A percentile compares a stretch with the other conserved stretches of the same genome.
These are phyloP conservation scores for Tolypocladium album DNA, from an alignment of 2,329 filamentous ascomycete species.

Conservation along the genomic window DNA sequence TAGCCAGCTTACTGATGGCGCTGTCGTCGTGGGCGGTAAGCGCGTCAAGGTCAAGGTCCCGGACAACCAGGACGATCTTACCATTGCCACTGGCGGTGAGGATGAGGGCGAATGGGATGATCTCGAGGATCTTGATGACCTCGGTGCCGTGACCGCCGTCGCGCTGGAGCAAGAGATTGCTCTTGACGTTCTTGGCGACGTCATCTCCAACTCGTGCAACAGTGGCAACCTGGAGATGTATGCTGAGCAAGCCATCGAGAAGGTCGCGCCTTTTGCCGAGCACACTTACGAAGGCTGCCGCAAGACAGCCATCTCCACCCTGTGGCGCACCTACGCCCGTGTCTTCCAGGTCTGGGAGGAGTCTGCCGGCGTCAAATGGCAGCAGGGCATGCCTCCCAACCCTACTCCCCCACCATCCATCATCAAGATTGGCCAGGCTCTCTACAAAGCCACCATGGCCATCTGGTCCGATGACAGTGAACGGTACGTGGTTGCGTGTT, in stretches of 20 bases:
- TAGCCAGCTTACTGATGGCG: slow-evolving; percentile 58
- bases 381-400: slow-evolving; percentile 75
- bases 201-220: slow-evolving; percentile 76
- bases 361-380: slow-evolving; percentile 66
- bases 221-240: slow-evolving; percentile 65
- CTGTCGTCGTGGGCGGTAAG: slow-evolving; percentile 70
- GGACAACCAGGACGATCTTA: slow-evolving; percentile 44
- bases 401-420: slow-evolving; percentile 70
- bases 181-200: slow-evolving; percentile 85
- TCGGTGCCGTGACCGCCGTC: slow-evolving; percentile 76
- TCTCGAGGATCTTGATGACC: slow-evolving; percentile 71
- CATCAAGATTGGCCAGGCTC: slow-evolving; percentile 73
- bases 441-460: slow-evolving; percentile 73
- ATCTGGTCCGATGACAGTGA: slow-evolving; percentile 88
- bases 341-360: slow-evolving; percentile 84
- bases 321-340: slow-evolving; percentile 89
- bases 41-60: slow-evolving; percentile 66
- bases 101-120: slow-evolving; percentile 42
- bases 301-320: slow-evolving; percentile 80
- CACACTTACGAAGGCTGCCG: slow-evolving; percentile 90
- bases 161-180: slow-evolving; percentile 97
- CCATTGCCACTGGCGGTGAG: slow-evolving; percentile 44
- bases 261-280: slow-evolving; percentile 69
- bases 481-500: slow-evolving; percentile 66
- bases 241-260: slow-evolving; percentile 79